A percentile compares a stretch with the other conserved stretches of the same genome.
phyloP scores from a whole-genome alignment of 768 basidiomycete species.

The Serendipita sp. region DNA sequence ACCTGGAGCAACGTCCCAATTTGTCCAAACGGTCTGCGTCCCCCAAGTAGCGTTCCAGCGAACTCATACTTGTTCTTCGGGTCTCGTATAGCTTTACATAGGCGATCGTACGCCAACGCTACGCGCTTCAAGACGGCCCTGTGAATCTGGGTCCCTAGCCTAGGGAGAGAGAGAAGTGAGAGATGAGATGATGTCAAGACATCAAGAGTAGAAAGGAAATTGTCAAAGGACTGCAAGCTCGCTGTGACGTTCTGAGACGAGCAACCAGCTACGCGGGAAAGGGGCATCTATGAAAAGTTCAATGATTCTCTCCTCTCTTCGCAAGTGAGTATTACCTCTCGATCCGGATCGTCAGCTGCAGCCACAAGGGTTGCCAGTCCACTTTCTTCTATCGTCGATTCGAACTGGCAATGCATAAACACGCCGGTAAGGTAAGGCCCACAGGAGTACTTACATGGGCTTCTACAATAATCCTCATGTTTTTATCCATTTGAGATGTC shows the following conservation, averaged over 20 bases:
- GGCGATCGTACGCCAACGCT: constrained; percentile 45
- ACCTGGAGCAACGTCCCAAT: constrained; percentile 58
- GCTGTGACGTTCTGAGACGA: constrained; percentile 44
- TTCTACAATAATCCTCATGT: constrained; percentile 47
- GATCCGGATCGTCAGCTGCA: constrained; percentile 20
- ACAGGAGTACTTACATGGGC: constrained; percentile 52
- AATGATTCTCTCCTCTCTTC: not conserved
- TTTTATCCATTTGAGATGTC: constrained; percentile 40
- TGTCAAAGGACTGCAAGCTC: constrained; percentile 54
- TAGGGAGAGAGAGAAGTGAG: constrained; percentile 49
- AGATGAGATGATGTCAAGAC: constrained; percentile 71
- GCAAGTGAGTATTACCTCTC: constrained; percentile 17
- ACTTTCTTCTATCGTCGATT: constrained; percentile 22
- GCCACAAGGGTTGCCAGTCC: constrained; percentile 24
- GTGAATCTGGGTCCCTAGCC: constrained; percentile 54
- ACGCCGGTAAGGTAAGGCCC: not conserved
- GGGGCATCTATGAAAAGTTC: constrained; percentile 34
- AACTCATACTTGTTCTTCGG: constrained; percentile 79
- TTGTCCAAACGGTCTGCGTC: constrained; percentile 72
- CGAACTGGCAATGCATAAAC: constrained; percentile 16
- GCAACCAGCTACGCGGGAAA: constrained; percentile 57
- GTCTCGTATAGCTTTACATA: constrained; percentile 64
- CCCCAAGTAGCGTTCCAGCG: constrained; percentile 66
- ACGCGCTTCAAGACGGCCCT: constrained; percentile 54
- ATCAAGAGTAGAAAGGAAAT: constrained; percentile 70